Base-by-base conservation (phyloP, 768 basidiomycete species). In the Trametes maxima region DNA sequence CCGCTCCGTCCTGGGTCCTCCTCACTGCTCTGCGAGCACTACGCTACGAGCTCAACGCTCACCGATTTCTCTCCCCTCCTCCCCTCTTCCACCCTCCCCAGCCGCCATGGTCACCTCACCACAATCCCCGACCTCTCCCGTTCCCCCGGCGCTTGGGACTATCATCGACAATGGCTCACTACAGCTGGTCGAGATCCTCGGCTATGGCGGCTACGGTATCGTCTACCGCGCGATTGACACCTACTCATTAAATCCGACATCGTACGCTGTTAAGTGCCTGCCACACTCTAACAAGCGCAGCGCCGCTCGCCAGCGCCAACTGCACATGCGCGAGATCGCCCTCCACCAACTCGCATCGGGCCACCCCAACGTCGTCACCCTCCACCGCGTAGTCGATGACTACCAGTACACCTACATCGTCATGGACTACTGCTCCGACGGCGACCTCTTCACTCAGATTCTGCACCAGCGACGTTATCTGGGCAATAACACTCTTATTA, bases 381-480 rank as follows among this genome's bases (percentile, higher is more conserved):
- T 98, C 45, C 89, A 94, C 76, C 89, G 91, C 66, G 87, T 95
- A 62, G 80, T 97, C 66, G 91, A 95, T 72, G 92, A 94, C 68
- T 80, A 81, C 60, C 81, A 82, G 66, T 86, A 85, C 77, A 89
- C 92, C 59, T 97, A 89, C 77, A 88, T 98, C 73, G 82, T 98
- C 70, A 91, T 98, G 88, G 93, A 98, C 73, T 96, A 88, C 76
- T 94, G 92, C 59, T 81, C 87, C 53, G 89, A 93, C 69, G 92
- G 93, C 46, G 95, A 98, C 76, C 82, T 98, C 59, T 96, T 97
- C 76, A 85, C 89, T 35, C 93, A 95, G 78, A 97, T 98, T 69
- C 77, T 91, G 33, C 83, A 88, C 64, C 77, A 84, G 62, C 83
- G 86, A 51, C 82, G 88, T 62, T 96, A 95, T 75, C 81, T 94